Conservation (phyloP, 495 filamentous ascomycete genomes). For the Pseudomonodictys pantanalensis region DNA sequence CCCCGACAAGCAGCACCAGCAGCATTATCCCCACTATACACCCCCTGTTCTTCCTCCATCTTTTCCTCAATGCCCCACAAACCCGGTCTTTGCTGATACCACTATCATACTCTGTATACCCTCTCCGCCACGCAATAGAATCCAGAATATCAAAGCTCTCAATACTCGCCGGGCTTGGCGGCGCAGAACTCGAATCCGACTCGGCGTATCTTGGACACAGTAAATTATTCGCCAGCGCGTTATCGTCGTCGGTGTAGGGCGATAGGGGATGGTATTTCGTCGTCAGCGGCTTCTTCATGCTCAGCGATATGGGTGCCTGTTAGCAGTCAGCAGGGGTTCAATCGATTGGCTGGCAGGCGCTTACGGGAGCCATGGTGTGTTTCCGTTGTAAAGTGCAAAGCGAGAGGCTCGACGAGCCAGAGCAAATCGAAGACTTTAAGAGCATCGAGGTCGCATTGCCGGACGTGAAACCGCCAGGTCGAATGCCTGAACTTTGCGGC, state of each 20-base stretch:
- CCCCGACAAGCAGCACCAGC: conserved; percentile 3
- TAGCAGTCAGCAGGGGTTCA: too few relatives aligned
- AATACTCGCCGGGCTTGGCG: conserved; percentile 17
- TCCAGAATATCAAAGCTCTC: conserved; percentile 26
- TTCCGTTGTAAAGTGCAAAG: background rate
- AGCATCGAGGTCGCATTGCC: background rate
- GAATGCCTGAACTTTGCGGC: background rate
- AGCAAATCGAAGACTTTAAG: background rate
- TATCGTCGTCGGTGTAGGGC: conserved; percentile 18
- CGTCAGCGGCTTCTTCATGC: conserved; percentile 1
- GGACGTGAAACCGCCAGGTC: conserved; percentile 3
- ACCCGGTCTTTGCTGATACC: background rate
- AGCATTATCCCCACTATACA: background rate
- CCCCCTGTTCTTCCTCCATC: conserved; percentile 8
- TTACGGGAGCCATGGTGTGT: conserved; percentile 20
- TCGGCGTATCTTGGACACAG: conserved; percentile 27
- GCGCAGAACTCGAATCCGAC: conserved; percentile 14
- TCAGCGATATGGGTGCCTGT: too few relatives aligned
- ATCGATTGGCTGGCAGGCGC: background rate
- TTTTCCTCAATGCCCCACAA: background rate
- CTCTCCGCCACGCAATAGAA: conserved; percentile 19
- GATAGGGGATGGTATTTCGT: conserved; percentile 4
- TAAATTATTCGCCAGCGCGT: conserved; percentile 16
- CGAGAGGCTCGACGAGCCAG: background rate
- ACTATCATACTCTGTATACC: background rate